Percentiles rank a stretch among this genome's conserved stretches.
Conservation (phyloP, 2,329 filamentous ascomycete genomes). For the Alternaria burnsii region DNA sequence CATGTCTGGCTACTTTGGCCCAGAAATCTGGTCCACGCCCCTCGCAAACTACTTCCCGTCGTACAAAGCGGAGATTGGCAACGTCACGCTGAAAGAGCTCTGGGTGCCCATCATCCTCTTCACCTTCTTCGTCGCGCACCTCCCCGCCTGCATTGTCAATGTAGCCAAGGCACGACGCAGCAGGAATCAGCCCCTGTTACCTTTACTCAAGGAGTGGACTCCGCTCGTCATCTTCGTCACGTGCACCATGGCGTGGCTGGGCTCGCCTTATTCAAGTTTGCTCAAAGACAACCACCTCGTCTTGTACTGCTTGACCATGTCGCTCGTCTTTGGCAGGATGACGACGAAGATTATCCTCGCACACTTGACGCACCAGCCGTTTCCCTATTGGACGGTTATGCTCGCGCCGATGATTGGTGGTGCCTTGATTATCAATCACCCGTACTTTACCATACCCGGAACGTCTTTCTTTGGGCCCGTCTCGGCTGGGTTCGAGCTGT, state of each 20-base stretch:
- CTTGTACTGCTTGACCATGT: constrained; percentile 90
- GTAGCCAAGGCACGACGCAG: constrained; percentile 78
- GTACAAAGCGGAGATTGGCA: constrained; percentile 66
- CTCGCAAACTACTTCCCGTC: constrained; percentile 65
- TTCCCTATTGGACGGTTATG: constrained; percentile 96
- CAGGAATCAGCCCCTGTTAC: constrained; percentile 76
- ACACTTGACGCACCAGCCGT: constrained; percentile 90
- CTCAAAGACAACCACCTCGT: constrained; percentile 86
- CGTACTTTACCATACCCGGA: constrained; percentile 63
- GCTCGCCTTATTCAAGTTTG: constrained; percentile 84
- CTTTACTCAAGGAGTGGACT: constrained; percentile 92
- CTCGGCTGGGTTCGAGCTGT: constrained; percentile 71
- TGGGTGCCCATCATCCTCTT: constrained; percentile 73
- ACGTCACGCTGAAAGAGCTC: constrained; percentile 81
- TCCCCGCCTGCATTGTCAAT: constrained; percentile 89
- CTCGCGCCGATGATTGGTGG: constrained; percentile 86
- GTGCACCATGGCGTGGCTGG: constrained; percentile 83
- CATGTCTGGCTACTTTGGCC: constrained; percentile 85
- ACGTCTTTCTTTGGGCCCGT: constrained; percentile 68
- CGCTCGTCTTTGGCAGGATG: constrained; percentile 97
- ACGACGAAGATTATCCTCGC: constrained; percentile 99
- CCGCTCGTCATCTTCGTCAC: constrained; percentile 84
- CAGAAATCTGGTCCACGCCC: constrained; percentile 82
- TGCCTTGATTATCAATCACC: constrained; percentile 82
- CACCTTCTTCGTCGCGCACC: constrained; percentile 66